These are phyloP conservation scores for Monosporascus cannonballus DNA, from an alignment of 2,329 filamentous ascomycete species.

Conservation along the genomic window DNA sequence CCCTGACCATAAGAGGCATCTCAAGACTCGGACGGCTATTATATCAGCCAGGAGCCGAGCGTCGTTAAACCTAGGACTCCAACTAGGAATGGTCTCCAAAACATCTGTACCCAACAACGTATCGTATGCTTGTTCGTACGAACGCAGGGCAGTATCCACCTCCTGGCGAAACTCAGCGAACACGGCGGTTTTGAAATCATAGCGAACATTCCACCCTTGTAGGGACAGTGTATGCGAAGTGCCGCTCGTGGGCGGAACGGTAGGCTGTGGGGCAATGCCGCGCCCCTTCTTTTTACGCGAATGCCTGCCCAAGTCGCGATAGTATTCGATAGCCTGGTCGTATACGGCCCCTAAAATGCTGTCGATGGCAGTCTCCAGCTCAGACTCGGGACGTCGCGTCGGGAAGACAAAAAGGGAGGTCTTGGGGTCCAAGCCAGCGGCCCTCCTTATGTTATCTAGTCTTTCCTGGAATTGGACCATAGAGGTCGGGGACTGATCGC, in stretches of 20 bases:
- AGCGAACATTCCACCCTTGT: slow-evolving; percentile 86
- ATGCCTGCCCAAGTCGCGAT: slow-evolving; percentile 90
- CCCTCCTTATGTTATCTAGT: slow-evolving; percentile 70
- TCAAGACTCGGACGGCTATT: slow-evolving; percentile 72
- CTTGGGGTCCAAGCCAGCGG: slow-evolving; percentile 76
- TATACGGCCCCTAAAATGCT: slow-evolving; percentile 69
- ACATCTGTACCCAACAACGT: slow-evolving; percentile 75
- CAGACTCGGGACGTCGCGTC: slow-evolving; percentile 62
- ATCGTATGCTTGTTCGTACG: slow-evolving; percentile 84
- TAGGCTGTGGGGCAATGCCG: slow-evolving; percentile 71
- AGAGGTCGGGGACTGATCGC: slow-evolving; percentile 50
- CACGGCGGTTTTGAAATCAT: slow-evolving; percentile 88
- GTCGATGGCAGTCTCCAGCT: slow-evolving; percentile 67
- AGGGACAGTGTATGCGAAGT: slow-evolving; percentile 81
- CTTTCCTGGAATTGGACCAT: slow-evolving; percentile 64
- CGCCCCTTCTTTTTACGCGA: slow-evolving; percentile 80
- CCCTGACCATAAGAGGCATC: slow-evolving; percentile 75
- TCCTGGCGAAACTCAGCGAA: slow-evolving; percentile 93
- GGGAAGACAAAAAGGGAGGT: slow-evolving; percentile 76
- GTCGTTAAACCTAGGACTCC: slow-evolving; percentile 88
- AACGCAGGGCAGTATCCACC: slow-evolving; percentile 78
- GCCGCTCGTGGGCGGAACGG: slow-evolving; percentile 72
- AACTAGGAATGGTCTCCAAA: slow-evolving; percentile 81
- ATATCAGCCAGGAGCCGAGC: slow-evolving; percentile 82
- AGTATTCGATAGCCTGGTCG: slow-evolving; percentile 76